Percentiles rank a stretch among this genome's conserved stretches.
Conservation (phyloP, 2,329 filamentous ascomycete genomes). For the Penicillium oxalicum region DNA sequence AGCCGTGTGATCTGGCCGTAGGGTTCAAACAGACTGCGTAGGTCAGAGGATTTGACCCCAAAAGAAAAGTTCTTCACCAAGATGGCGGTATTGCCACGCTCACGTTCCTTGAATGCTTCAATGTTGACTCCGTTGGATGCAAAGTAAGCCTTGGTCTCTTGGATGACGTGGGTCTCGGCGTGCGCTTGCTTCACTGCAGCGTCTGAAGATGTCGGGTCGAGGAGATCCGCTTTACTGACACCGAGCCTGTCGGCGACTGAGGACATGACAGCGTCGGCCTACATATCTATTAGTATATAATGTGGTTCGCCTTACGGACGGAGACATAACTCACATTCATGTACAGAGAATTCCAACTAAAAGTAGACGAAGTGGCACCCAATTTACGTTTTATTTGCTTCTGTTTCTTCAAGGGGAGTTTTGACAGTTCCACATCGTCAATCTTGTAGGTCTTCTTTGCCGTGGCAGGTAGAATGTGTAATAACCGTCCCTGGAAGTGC, state of each 20-base stretch:
- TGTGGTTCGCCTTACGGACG: not conserved
- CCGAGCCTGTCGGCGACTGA: conserved; percentile 82
- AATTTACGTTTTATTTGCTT: conserved; percentile 80
- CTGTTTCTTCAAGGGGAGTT: conserved; percentile 90
- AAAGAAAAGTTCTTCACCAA: conserved; percentile 93
- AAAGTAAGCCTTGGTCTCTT: conserved; percentile 93
- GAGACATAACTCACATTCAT: conserved; percentile 64
- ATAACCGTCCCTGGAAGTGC: conserved; percentile 83
- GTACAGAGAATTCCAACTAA: conserved; percentile 99
- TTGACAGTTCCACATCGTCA: conserved; percentile 83
- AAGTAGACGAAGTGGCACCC: conserved; percentile 69
- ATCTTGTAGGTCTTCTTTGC: conserved; percentile 75
- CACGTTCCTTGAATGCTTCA: conserved; percentile 78
- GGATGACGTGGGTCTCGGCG: conserved; percentile 91
- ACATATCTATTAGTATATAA: conserved; percentile 17
- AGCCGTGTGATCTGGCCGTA: conserved; percentile 75
- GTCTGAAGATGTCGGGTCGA: conserved; percentile 93
- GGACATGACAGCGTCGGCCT: conserved; percentile 78
- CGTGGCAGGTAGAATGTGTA: conserved; percentile 82
- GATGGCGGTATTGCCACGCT: conserved; percentile 79
- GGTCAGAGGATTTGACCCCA: conserved; percentile 70
- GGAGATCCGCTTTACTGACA: conserved; percentile 80
- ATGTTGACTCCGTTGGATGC: conserved; percentile 81
- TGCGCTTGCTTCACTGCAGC: conserved; percentile 94
- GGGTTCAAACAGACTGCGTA: conserved; percentile 75